Conservation (phyloP, 176 grass and related monocot species). For the Raddia distichophylla region DNA sequence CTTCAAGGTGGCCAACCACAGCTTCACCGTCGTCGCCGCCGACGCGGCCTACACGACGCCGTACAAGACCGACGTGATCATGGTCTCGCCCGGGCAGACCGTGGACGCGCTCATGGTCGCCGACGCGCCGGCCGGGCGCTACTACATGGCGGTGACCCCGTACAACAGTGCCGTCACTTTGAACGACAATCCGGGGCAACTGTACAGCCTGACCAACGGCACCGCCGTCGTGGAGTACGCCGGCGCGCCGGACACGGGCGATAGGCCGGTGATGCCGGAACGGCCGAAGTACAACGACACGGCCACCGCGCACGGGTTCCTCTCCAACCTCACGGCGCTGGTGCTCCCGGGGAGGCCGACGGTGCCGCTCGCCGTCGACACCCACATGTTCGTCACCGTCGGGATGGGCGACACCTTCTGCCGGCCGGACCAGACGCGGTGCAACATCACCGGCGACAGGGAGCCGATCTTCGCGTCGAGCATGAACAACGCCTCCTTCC, state of each 20-base stretch:
- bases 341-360: constrained; percentile 35
- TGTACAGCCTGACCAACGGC: constrained; percentile 10
- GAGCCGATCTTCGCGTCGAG: constrained; percentile 39
- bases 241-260: neutral
- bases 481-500: constrained; percentile 87
- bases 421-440: constrained; percentile 37
- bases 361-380: constrained; percentile 52
- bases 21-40: constrained; percentile 59
- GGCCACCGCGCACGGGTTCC: constrained; percentile 43
- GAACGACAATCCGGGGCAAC: too few relatives aligned
- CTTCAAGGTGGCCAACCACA: constrained; percentile 67
- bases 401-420: constrained; percentile 56
- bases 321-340: constrained; percentile 58
- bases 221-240: constrained; percentile 52
- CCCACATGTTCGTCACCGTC: constrained; percentile 59
- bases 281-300: constrained; percentile 42
- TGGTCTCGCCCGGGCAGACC: constrained; percentile 61
- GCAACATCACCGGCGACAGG: constrained; percentile 14
- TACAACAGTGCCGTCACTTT: constrained; percentile 32
- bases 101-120: constrained; percentile 65
- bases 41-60: constrained; percentile 74
- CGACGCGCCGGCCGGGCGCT: constrained; percentile 26
- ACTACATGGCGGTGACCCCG: constrained; percentile 54
- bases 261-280: neutral
- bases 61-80: constrained; percentile 60